Conservation (phyloP, 495 filamentous ascomycete genomes). For the Daldinia vernicosa region DNA sequence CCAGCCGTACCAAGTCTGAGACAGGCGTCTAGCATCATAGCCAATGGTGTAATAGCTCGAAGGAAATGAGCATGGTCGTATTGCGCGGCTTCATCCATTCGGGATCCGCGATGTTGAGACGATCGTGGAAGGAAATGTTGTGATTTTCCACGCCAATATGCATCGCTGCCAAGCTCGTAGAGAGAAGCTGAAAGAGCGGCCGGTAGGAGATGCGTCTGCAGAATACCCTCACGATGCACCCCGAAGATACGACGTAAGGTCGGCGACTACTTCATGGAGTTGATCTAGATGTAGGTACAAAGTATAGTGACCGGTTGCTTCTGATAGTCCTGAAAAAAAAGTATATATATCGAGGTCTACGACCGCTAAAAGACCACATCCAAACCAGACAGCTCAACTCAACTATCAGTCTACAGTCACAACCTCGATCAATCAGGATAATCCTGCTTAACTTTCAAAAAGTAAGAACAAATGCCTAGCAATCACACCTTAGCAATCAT, state of each 20-base stretch:
- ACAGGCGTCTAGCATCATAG: neutral
- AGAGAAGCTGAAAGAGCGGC: neutral
- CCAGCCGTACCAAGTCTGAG: neutral
- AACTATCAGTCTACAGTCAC: neutral
- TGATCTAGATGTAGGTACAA: neutral
- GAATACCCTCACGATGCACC: neutral
- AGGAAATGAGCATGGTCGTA: neutral
- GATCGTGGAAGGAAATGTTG: neutral
- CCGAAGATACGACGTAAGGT: neutral
- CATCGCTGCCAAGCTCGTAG: neutral
- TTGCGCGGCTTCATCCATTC: neutral
- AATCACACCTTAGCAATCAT: neutral
- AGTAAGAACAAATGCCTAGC: neutral
- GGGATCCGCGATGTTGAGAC: neutral
- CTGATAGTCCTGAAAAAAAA: neutral
- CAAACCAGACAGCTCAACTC: neutral
- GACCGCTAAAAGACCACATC: neutral
- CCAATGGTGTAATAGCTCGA: neutral
- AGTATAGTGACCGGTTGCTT: neutral
- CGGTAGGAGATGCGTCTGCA: neutral
- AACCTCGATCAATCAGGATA: neutral
- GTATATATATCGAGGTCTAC: slow-evolving; percentile 1
- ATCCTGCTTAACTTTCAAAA: neutral
- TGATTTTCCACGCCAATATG: neutral
- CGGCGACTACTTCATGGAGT: neutral